phyloP scores from a whole-genome alignment of 352 stramenopile species.

The Aphanomyces invadans region DNA sequence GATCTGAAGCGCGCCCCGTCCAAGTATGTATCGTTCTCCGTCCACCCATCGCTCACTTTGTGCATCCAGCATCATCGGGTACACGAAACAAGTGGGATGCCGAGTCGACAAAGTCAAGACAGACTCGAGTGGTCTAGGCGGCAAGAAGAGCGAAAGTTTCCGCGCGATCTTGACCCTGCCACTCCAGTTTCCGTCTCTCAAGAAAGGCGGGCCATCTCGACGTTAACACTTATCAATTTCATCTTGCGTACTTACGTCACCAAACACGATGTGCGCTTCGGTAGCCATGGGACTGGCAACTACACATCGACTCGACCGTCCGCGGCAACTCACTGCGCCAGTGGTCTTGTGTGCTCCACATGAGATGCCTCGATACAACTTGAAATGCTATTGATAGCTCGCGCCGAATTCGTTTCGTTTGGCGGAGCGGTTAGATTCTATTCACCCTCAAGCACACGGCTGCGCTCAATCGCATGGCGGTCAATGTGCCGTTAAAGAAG shows the following conservation, averaged over 20 bases:
- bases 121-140: conserved; percentile 48
- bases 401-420: too few species aligned
- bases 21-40: conserved; percentile 27
- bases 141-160: conserved; percentile 49
- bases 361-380: too few species aligned
- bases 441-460: too few species aligned
- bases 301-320: too few species aligned
- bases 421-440: too few species aligned
- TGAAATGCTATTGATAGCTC: too few species aligned
- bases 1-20: conserved; percentile 57
- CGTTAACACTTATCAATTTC: conserved; percentile 9
- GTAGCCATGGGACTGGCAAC: too few species aligned
- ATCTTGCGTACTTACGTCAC: background rate
- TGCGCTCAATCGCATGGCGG: too few species aligned
- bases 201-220: conserved; percentile 36
- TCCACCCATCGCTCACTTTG: conserved; percentile 7
- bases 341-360: too few species aligned
- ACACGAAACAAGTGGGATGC: conserved; percentile 69
- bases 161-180: conserved; percentile 67
- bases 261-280: too few species aligned
- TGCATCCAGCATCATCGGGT: conserved; percentile 24
- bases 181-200: conserved; percentile 63
- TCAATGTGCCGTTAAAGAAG: too few species aligned
- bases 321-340: too few species aligned
- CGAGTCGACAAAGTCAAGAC: conserved; percentile 59